These are phyloP conservation scores for Penicillium sclerotigenum DNA, from an alignment of 2,329 filamentous ascomycete species.

Conservation along the genomic window DNA sequence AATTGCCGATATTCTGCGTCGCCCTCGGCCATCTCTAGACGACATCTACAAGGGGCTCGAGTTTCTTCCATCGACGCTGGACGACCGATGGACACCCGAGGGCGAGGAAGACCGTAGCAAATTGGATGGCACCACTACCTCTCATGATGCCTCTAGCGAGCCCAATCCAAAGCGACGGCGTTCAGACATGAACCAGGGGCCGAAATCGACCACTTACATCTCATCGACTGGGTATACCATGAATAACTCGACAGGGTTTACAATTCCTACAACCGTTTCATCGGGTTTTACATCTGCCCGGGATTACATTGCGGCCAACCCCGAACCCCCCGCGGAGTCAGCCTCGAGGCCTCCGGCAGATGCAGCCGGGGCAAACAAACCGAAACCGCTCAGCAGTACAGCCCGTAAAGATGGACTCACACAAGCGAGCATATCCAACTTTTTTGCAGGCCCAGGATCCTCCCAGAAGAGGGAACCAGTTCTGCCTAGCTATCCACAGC, in stretches of 20 bases:
- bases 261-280: slow-evolving; percentile 40
- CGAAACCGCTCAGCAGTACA: slow-evolving; percentile 29
- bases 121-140: slow-evolving; percentile 36
- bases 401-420: slow-evolving; percentile 41
- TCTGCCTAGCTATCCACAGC: slow-evolving; percentile 7
- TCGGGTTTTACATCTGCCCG: slow-evolving; percentile 63
- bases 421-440: slow-evolving; percentile 53
- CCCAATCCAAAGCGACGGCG: slow-evolving; percentile 30
- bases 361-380: slow-evolving; percentile 22
- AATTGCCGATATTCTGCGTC: slow-evolving; percentile 68
- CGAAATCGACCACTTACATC: slow-evolving; percentile 31
- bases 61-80: slow-evolving; percentile 52
- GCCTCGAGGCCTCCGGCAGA: slow-evolving; percentile 23
- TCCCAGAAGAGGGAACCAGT: slow-evolving; percentile 15
- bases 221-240: slow-evolving; percentile 58
- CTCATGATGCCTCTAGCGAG: slow-evolving; percentile 17
- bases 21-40: slow-evolving; percentile 57
- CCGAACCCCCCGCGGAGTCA: slow-evolving; percentile 15
- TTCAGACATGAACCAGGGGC: slow-evolving; percentile 22
- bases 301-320: slow-evolving; percentile 47
- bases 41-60: slow-evolving; percentile 51
- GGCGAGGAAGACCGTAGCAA: slow-evolving; percentile 49
- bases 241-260: slow-evolving; percentile 48
- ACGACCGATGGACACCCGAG: slow-evolving; percentile 65
- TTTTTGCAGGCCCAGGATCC: slow-evolving; percentile 42